These are phyloP conservation scores for Candida silvicultrix DNA, from an alignment of 805 yeast species.

Conservation along the genomic window DNA sequence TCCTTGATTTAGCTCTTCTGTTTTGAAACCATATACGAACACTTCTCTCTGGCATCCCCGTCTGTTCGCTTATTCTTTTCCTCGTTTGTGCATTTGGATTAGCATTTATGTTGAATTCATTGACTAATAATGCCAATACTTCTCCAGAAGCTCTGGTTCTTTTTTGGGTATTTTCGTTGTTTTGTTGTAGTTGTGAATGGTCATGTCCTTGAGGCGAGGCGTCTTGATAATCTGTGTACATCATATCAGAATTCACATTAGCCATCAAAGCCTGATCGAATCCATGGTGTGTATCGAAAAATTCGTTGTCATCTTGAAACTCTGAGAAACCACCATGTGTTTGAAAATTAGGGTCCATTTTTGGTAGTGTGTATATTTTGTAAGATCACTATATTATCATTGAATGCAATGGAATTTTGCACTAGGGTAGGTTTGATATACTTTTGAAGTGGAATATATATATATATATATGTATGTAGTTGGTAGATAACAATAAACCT, in stretches of 20 bases:
- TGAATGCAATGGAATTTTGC: too few relatives aligned
- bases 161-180: constrained; percentile 27
- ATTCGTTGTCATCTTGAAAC: background rate
- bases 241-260: background rate
- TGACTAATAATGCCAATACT: constrained; percentile 58
- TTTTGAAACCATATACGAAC: constrained; percentile 94
- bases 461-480: too few relatives aligned
- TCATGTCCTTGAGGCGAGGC: background rate
- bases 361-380: background rate
- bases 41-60: constrained; percentile 81
- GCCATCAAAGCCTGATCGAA: background rate
- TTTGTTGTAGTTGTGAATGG: constrained; percentile 2
- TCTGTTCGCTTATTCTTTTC: constrained; percentile 58
- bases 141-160: constrained; percentile 78
- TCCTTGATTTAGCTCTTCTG: constrained; percentile 71
- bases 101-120: constrained; percentile 65
- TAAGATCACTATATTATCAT: background rate
- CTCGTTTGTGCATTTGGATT: constrained; percentile 73
- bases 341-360: background rate
- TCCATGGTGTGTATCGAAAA: background rate
- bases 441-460: too few relatives aligned
- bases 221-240: background rate
- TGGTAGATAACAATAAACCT: too few relatives aligned
- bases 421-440: too few relatives aligned
- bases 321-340: background rate